A percentile compares a stretch with the other conserved stretches of the same genome.
Conservation (phyloP, 768 basidiomycete species). For the Crepidotus variabilis region DNA sequence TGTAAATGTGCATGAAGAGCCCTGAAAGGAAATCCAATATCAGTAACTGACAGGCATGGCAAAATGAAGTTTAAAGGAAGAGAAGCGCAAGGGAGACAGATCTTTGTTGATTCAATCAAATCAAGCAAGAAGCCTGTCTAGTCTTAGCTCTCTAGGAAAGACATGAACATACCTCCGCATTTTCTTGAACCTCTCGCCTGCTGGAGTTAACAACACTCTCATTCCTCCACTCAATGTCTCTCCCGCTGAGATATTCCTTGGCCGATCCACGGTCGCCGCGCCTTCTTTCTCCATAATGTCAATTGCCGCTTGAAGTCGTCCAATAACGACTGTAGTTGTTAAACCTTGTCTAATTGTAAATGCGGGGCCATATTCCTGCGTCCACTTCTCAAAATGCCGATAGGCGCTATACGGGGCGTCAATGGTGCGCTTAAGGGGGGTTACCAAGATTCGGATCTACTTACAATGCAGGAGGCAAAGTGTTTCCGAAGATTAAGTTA, state of each 20-base stretch:
- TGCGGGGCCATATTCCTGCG: conserved; percentile 57
- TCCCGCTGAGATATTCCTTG: conserved; percentile 52
- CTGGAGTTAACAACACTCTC: conserved; percentile 50
- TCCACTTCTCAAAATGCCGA: conserved; percentile 55
- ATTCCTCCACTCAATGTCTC: conserved; percentile 58
- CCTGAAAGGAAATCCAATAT: conserved; percentile 22
- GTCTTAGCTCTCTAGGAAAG: not conserved
- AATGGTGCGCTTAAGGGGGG: not conserved
- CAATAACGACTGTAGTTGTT: conserved; percentile 41
- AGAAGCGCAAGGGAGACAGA: not conserved
- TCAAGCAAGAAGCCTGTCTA: not conserved
- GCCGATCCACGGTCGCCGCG: conserved; percentile 51
- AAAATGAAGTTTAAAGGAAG: not conserved
- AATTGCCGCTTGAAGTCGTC: conserved; percentile 51
- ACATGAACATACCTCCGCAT: conserved; percentile 44
- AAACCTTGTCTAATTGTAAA: conserved; percentile 53
- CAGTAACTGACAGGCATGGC: not conserved
- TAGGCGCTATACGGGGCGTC: conserved; percentile 30
- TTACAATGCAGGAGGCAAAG: conserved; percentile 32
- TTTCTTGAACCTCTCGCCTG: conserved; percentile 58
- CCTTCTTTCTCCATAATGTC: conserved; percentile 70
- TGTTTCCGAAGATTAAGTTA: conserved; percentile 33
- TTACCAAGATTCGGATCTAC: not conserved
- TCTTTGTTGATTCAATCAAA: not conserved
- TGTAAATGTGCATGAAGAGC: conserved; percentile 59